Evolutionary conservation across 345 rosid species (phyloP).

Genomic region (Cardiospermum halicacabum): DNA sequence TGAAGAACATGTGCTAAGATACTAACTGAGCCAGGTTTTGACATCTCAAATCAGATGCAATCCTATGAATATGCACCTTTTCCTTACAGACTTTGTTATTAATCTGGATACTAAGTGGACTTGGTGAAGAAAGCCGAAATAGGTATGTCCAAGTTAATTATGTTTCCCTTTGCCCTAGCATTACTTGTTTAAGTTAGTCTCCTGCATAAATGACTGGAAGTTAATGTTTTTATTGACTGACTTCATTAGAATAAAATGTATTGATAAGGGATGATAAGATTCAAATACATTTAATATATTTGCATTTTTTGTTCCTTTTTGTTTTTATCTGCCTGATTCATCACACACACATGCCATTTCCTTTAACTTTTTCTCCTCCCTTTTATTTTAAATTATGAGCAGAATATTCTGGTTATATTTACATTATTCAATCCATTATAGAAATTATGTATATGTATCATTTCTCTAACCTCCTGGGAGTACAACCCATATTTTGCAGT

Average conservation of each 20-base stretch:
- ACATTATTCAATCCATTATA: not conserved
- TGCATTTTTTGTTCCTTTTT: conserved; percentile 1
- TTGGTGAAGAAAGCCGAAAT: not conserved
- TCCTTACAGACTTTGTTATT: not conserved
- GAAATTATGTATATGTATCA: not conserved
- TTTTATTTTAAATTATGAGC: conserved; percentile 14
- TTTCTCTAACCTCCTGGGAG: conserved; percentile 16
- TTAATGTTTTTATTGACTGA: not conserved
- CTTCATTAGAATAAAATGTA: not conserved
- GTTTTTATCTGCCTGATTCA: conserved; percentile 8
- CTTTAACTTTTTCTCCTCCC: not conserved
- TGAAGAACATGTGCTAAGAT: not conserved
- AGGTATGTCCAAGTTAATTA: not conserved
- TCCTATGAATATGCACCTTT: not conserved
- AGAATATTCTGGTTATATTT: conserved; percentile 11
- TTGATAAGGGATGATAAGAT: not conserved
- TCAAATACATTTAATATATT: not conserved
- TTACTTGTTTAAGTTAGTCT: not conserved
- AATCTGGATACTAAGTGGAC: not conserved
- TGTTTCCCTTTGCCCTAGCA: not conserved
- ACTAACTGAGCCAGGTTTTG: not conserved
- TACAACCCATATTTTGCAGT: conserved; percentile 27
- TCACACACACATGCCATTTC: conserved; percentile 1
- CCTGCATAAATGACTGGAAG: not conserved
- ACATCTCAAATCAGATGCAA: not conserved